A percentile compares a stretch with the other conserved stretches of the same genome.
Evolutionary conservation across 768 basidiomycete species (phyloP).

Genomic region (Pleurotus djamor): DNA sequence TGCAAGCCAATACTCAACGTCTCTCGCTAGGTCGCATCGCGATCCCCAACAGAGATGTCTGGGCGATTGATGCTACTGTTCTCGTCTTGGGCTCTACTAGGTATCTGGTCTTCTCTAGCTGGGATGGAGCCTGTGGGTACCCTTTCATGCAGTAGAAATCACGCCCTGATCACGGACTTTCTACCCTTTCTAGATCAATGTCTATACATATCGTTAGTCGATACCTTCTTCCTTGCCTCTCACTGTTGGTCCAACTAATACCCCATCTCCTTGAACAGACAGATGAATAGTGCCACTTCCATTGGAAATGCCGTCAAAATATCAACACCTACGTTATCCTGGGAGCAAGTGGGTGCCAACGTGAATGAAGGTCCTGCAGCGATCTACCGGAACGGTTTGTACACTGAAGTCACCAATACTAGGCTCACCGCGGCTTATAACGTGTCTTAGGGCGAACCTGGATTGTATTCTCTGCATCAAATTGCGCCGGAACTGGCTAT

Average conservation of each 20-base stretch:
- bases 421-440: background rate
- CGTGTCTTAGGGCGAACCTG: conserved; percentile 20
- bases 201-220: conserved; percentile 23
- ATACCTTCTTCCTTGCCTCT: too few relatives aligned
- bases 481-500: conserved; percentile 28
- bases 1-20: background rate
- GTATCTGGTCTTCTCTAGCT: conserved; percentile 30
- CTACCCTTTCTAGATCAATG: conserved; percentile 25
- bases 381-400: conserved; percentile 20
- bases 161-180: background rate
- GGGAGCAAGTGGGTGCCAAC: conserved; percentile 27
- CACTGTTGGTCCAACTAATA: too few relatives aligned
- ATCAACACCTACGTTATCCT: conserved; percentile 26
- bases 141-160: background rate
- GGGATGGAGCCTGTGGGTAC: conserved; percentile 25
- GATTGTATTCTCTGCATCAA: conserved; percentile 27
- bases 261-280: conserved; percentile 7
- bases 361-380: conserved; percentile 33
- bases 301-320: conserved; percentile 29
- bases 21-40: conserved; percentile 19
- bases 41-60: conserved; percentile 29
- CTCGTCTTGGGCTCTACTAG: conserved; percentile 17
- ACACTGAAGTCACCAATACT: too few relatives aligned
- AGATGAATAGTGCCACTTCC: conserved; percentile 26
- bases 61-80: conserved; percentile 31